Conservation (phyloP, 225 moss, liverwort and hornwort species). For the Asterella californica region DNA sequence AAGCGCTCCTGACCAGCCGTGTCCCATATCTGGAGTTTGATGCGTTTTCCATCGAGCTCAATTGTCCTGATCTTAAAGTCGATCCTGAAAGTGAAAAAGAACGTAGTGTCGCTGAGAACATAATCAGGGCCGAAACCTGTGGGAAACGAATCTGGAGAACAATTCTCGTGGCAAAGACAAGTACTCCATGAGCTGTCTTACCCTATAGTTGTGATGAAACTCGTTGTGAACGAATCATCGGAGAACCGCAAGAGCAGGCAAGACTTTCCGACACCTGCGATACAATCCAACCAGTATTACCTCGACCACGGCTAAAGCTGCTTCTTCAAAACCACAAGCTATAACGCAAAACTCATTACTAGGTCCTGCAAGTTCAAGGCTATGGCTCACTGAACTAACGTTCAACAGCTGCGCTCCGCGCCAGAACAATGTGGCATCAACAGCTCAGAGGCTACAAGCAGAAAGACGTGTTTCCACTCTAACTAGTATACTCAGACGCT, state of each 20-base stretch:
- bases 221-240: slow-evolving; percentile 97
- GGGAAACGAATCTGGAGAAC: neutral
- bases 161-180: neutral
- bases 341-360: neutral
- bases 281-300: slow-evolving; percentile 26
- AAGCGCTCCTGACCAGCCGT: slow-evolving; percentile 98
- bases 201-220: slow-evolving; percentile 99
- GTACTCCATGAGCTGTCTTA: slow-evolving; percentile 22
- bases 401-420: neutral
- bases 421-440: neutral
- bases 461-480: neutral
- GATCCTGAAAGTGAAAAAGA: slow-evolving; percentile 45
- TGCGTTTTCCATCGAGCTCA: slow-evolving; percentile 95
- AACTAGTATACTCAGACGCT: neutral
- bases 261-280: slow-evolving; percentile 88
- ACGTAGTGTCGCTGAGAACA: neutral
- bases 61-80: slow-evolving; percentile 99
- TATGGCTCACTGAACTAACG: neutral
- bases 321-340: neutral
- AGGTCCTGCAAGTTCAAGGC: neutral
- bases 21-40: slow-evolving; percentile 99
- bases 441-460: neutral
- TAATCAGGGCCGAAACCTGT: neutral
- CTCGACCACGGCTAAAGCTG: slow-evolving; percentile 15
- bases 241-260: slow-evolving; percentile 93